phyloP scores from a whole-genome alignment of 202 grass and related monocot species.

The Schoenoplectus triqueter region DNA sequence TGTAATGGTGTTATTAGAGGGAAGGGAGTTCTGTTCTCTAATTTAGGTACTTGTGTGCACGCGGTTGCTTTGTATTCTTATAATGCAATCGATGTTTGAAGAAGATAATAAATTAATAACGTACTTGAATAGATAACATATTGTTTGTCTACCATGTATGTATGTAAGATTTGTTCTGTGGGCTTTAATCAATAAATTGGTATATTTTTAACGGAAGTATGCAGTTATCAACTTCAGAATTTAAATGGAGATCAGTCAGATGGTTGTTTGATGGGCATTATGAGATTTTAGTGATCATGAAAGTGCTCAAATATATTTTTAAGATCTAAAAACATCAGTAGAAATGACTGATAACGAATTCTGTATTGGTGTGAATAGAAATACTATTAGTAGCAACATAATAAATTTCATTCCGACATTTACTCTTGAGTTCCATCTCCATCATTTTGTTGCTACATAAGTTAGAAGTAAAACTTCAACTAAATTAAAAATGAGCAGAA shows the following conservation, averaged over 20 bases:
- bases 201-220: background rate
- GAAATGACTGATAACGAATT: constrained; percentile 7
- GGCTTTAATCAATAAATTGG: background rate
- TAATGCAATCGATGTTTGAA: background rate
- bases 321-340: background rate
- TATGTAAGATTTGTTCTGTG: background rate
- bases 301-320: background rate
- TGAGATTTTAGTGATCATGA: background rate
- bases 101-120: background rate
- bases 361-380: background rate
- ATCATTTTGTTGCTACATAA: background rate
- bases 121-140: background rate
- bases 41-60: background rate
- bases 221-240: background rate
- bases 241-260: background rate
- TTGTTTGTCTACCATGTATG: background rate
- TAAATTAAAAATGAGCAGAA: background rate
- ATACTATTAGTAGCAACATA: background rate
- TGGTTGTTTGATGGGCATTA: background rate
- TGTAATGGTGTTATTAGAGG: too few relatives aligned
- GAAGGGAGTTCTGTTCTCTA: background rate
- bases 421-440: background rate
- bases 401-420: background rate
- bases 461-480: background rate
- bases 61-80: background rate